Evolutionary conservation across 192 early-diverging fungal species (phyloP), one percentile per base, ranked within the genome.

Genomic region (Geranomyces michiganensis): DNA sequence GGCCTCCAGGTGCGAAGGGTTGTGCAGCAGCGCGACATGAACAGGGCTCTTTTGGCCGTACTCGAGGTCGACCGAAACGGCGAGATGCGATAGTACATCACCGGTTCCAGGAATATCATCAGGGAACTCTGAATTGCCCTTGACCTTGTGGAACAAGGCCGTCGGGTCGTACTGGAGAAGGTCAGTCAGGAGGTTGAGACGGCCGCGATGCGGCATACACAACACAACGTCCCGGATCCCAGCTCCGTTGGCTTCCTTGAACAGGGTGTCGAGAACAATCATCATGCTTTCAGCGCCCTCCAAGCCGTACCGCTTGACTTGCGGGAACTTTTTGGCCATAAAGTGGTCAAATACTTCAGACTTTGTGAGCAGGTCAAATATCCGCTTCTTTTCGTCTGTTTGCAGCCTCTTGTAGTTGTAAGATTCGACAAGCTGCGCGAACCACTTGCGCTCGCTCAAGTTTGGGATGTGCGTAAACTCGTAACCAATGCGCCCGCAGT

Each of bases 201-300:
- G 87, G 55, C 96, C 96, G 45, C 96, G 92, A 75, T 98, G 96
- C 4, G 95, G 95, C 96, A 98, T 98, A 53, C 96, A 91, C 32
- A 98, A 68, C 9, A 96, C 88, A n/a, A 89, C 85, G 41, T 96
- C 92, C n/a, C 85, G 80, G 19, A 96, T 77, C 30, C 93, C 93
- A 19, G 88, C 88, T 26, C 17, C 27, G 36, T 53, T 64, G 29
- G 92, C 85, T 13, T 89, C 81, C 59, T 84, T 79, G 76, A 97
- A 95, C n/a, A 97, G 75, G 70, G 88, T 83, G 76, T 98, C 93
- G 21, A 98, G 80, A 12, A 91, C 91, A 17, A 85, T 72, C 88
- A 97, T 96, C 87, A 96, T 96, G 67, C 91, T 92, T 78, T 98
- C 96, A 31, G 93, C 94, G 27, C 96, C 96, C 77, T 98, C 96